phyloP scores from a whole-genome alignment of 2,329 filamentous ascomycete genomes.

The Cadophora sp. region DNA sequence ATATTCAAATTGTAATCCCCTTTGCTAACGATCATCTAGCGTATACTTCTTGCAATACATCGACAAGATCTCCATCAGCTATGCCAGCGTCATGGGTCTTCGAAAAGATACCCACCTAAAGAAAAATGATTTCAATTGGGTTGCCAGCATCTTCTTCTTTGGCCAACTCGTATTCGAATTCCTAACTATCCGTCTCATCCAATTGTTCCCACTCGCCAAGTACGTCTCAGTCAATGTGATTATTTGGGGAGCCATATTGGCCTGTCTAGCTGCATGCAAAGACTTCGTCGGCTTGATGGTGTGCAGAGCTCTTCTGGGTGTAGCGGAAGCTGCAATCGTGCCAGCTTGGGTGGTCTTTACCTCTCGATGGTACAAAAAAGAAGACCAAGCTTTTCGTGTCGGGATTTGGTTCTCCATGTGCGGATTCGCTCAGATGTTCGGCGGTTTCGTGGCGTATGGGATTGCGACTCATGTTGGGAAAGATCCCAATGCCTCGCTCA shows the following conservation, averaged over 20 bases:
- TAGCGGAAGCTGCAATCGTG: constrained; percentile 59
- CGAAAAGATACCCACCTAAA: constrained; percentile 32
- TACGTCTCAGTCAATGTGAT: constrained; percentile 36
- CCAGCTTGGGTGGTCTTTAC: constrained; percentile 61
- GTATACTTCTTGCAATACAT: constrained; percentile 29
- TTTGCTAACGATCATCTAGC: not conserved
- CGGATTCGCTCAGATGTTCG: constrained; percentile 36
- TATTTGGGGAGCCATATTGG: constrained; percentile 49
- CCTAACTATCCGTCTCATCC: constrained; percentile 37
- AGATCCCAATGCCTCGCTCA: constrained; percentile 15
- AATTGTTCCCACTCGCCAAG: constrained; percentile 28
- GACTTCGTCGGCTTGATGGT: constrained; percentile 57
- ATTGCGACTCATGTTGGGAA: constrained; percentile 16
- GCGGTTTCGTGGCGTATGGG: constrained; percentile 26
- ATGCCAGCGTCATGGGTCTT: constrained; percentile 35
- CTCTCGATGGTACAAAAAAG: constrained; percentile 60
- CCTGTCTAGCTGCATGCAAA: constrained; percentile 55
- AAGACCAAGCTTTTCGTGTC: constrained; percentile 61
- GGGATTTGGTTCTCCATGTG: constrained; percentile 40
- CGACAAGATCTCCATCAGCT: constrained; percentile 35
- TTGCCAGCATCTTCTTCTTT: constrained; percentile 28
- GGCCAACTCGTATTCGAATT: constrained; percentile 38
- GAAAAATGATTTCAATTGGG: constrained; percentile 39
- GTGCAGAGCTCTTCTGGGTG: constrained; percentile 57
- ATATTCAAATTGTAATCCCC: not conserved